phyloP scores from a whole-genome alignment of 345 rosid species.

The Rhodamnia rubescens region DNA sequence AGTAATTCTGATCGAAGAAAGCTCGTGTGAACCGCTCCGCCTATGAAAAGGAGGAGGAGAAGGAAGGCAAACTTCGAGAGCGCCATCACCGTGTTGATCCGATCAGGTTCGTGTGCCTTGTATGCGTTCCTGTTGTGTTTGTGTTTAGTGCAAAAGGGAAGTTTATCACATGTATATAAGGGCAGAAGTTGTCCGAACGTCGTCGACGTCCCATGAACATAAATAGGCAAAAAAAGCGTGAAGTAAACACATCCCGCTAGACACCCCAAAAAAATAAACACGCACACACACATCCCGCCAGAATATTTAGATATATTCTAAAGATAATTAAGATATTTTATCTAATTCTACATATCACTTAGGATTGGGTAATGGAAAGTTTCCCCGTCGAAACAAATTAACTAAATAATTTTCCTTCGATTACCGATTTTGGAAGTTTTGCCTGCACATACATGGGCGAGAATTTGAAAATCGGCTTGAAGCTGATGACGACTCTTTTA shows the following conservation, averaged over 20 bases:
- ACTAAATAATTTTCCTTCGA: background rate
- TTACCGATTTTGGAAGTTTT: background rate
- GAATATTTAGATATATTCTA: too few species aligned
- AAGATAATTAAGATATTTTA: too few species aligned
- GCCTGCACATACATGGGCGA: conserved; percentile 20
- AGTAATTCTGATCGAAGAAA: conserved; percentile 23
- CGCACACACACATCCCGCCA: too few species aligned
- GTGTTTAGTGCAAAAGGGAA: background rate
- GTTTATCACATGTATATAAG: background rate
- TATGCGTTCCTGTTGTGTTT: background rate
- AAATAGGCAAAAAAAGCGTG: background rate
- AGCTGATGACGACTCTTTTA: background rate
- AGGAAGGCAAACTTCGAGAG: background rate
- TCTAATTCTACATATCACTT: too few species aligned
- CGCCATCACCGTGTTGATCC: background rate
- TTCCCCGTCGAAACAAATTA: background rate
- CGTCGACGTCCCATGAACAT: background rate
- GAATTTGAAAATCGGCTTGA: conserved; percentile 6
- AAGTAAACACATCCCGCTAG: background rate
- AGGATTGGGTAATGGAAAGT: background rate
- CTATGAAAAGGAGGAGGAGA: background rate
- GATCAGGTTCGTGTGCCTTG: background rate
- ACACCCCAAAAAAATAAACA: too few species aligned
- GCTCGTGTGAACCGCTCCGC: background rate
- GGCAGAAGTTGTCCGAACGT: background rate